A percentile compares a stretch with the other conserved stretches of the same genome.
phyloP scores from a whole-genome alignment of 306 rosid species.

The Coriaria nepalensis region DNA sequence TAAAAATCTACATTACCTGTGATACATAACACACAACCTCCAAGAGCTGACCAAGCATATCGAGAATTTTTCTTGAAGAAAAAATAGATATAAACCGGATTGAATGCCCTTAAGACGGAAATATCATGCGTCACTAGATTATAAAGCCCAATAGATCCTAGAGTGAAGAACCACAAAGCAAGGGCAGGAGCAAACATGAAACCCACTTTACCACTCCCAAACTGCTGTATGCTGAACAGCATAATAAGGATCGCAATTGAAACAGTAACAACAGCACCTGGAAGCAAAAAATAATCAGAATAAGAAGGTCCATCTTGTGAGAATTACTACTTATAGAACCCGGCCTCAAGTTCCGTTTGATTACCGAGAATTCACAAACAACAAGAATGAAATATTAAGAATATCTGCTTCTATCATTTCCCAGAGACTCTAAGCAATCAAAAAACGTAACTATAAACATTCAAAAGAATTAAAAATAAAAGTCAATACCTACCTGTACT shows the following conservation, averaged over 20 bases:
- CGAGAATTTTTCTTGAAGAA: constrained; percentile 68
- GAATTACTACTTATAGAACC: too few relatives aligned
- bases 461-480: constrained; percentile 4
- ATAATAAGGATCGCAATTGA: constrained; percentile 49
- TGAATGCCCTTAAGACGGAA: constrained; percentile 68
- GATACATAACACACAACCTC: constrained; percentile 93
- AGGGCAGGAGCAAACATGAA: constrained; percentile 79
- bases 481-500: constrained; percentile 56
- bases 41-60: constrained; percentile 86
- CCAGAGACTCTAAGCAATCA: too few relatives aligned
- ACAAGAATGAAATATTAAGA: too few relatives aligned
- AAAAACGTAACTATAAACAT: too few relatives aligned
- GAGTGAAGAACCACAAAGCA: constrained; percentile 83
- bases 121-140: constrained; percentile 48
- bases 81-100: constrained; percentile 74
- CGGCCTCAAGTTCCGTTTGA: too few relatives aligned
- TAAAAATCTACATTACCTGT: constrained; percentile 44
- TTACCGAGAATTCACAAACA: too few relatives aligned
- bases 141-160: constrained; percentile 78
- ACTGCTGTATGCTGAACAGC: constrained; percentile 76
- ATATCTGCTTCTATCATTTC: too few relatives aligned
- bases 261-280: constrained; percentile 62
- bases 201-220: constrained; percentile 86
- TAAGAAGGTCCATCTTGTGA: too few relatives aligned
- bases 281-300: constrained; percentile 18